These are phyloP conservation scores for Leccinum olivaceopallidum DNA, from an alignment of 768 basidiomycete genomes.

Conservation along the genomic window DNA sequence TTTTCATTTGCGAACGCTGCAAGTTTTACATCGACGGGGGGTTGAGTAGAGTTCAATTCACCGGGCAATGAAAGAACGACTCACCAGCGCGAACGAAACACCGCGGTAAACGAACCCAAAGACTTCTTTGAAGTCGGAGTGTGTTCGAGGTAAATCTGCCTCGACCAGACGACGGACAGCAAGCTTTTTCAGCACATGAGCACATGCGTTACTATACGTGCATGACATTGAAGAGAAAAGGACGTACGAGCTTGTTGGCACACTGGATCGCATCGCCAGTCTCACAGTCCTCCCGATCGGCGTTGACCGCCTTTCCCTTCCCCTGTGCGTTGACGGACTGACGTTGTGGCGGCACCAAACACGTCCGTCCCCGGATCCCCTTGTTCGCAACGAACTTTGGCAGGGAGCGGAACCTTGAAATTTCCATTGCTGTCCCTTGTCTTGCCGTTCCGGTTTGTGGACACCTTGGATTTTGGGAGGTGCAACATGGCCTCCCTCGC, in stretches of 20 bases:
- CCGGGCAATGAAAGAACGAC: slow-evolving; percentile 12
- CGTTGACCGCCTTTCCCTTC: slow-evolving; percentile 36
- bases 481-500: slow-evolving; percentile 41
- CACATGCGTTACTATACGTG: not conserved
- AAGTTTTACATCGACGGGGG: not conserved
- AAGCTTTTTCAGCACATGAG: slow-evolving; percentile 40
- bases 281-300: slow-evolving; percentile 27
- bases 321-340: slow-evolving; percentile 32
- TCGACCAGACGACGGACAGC: slow-evolving; percentile 34
- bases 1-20: slow-evolving; percentile 34
- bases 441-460: slow-evolving; percentile 8
- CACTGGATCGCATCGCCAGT: slow-evolving; percentile 44
- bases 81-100: slow-evolving; percentile 41
- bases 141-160: slow-evolving; percentile 36
- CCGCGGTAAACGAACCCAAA: slow-evolving; percentile 43
- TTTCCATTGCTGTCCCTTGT: slow-evolving; percentile 6
- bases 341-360: slow-evolving; percentile 23
- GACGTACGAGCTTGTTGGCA: slow-evolving; percentile 60
- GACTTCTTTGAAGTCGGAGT: slow-evolving; percentile 42
- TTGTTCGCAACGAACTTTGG: slow-evolving; percentile 21
- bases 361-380: slow-evolving; percentile 29
- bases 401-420: slow-evolving; percentile 54
- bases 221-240: not conserved
- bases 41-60: not conserved
- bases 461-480: slow-evolving; percentile 31